Percentiles rank a stretch among this genome's conserved stretches.
These are phyloP conservation scores for Erodium moschatum DNA, from an alignment of 441 rosid species.

Conservation along the genomic window DNA sequence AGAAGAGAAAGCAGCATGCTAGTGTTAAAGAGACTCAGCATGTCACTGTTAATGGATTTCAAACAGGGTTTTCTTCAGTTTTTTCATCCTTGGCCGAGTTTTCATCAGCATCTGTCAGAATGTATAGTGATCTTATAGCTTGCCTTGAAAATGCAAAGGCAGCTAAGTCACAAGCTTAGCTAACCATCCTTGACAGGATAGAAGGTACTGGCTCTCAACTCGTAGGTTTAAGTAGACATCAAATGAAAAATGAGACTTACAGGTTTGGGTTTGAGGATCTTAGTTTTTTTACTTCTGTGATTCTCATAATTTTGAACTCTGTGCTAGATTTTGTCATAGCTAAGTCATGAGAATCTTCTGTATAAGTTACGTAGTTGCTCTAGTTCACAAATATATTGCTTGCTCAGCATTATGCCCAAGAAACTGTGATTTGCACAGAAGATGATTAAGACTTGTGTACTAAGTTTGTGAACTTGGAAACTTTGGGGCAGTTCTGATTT, in stretches of 20 bases:
- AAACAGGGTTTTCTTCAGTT: constrained; percentile 35
- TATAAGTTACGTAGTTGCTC: background rate
- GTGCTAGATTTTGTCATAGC: background rate
- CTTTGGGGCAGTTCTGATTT: no score
- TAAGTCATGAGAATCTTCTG: background rate
- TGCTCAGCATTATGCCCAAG: no score
- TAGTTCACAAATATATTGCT: no score
- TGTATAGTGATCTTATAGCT: constrained; percentile 30
- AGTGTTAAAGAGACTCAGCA: constrained; percentile 30
- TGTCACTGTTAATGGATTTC: constrained; percentile 31
- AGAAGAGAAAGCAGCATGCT: constrained; percentile 32
- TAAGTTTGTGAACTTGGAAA: no score
- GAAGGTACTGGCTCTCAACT: constrained; percentile 22
- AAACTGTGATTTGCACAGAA: no score
- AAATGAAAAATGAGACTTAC: background rate
- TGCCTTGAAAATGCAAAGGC: constrained; percentile 20
- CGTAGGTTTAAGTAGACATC: constrained; percentile 6
- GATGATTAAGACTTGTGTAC: no score
- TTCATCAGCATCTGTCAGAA: constrained; percentile 32
- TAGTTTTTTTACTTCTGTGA: constrained; percentile 4
- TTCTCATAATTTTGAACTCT: background rate
- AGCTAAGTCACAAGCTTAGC: constrained; percentile 8
- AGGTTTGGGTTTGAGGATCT: constrained; percentile 2
- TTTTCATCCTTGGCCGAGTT: constrained; percentile 33
- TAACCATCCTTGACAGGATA: background rate